phyloP scores from a whole-genome alignment of 1,284 basidiomycete species.

The Ceratobasidium sp. region DNA sequence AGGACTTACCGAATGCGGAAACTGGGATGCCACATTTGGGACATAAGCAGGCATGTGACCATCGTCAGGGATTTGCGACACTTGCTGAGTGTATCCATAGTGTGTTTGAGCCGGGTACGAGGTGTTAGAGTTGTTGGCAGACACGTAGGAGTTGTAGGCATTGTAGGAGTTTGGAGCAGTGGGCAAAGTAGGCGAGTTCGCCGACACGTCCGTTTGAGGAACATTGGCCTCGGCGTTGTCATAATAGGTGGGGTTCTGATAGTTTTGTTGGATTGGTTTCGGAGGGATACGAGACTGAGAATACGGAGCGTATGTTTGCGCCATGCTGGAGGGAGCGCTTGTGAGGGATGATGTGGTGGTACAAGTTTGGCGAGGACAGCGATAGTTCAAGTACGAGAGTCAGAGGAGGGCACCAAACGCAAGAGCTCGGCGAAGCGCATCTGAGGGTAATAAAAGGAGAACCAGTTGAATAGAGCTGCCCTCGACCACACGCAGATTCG shows the following conservation, averaged over 20 bases:
- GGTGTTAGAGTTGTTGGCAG: no score
- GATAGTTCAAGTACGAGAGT: background rate
- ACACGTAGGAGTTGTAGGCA: no score
- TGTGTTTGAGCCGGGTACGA: no score
- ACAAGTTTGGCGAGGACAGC: background rate
- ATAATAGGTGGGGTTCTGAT: no score
- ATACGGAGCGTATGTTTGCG: background rate
- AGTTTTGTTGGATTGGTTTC: no score
- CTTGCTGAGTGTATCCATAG: no score
- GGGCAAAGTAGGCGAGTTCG: no score
- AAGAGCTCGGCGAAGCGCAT: background rate
- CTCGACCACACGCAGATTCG: background rate
- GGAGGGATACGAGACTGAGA: background rate
- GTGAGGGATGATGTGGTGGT: background rate
- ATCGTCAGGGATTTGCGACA: no score
- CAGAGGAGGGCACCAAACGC: no score
- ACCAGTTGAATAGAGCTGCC: background rate
- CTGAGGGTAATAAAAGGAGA: background rate
- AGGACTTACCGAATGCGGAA: slow-evolving; percentile 1
- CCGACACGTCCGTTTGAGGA: no score
- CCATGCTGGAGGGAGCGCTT: background rate
- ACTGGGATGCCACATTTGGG: slow-evolving; percentile 9
- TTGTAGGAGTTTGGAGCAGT: no score
- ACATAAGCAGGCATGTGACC: background rate
- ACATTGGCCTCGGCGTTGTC: no score